These are phyloP conservation scores for Termitomyces titanicus DNA, from an alignment of 768 basidiomycete species.

Conservation along the genomic window DNA sequence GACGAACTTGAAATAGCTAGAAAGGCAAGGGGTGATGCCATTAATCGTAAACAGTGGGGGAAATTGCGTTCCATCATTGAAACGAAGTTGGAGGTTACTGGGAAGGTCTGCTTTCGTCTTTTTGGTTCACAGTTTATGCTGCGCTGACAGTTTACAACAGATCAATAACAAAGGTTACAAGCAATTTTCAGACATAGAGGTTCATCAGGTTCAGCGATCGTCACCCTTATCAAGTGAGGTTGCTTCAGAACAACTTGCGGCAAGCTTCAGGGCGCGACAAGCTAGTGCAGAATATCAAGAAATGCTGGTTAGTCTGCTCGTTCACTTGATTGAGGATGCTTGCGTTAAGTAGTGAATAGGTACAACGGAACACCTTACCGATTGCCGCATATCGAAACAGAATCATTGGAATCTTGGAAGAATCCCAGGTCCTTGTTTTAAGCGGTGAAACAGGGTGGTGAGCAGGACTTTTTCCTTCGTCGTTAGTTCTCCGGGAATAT, in stretches of 20 bases:
- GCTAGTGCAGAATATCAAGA: slow-evolving; percentile 69
- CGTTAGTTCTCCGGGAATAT: background rate
- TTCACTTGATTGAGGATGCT: background rate
- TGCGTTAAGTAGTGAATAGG: slow-evolving; percentile 32
- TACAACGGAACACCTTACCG: slow-evolving; percentile 73
- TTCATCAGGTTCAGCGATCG: background rate
- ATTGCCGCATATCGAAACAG: slow-evolving; percentile 79
- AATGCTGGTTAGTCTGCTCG: slow-evolving; percentile 68
- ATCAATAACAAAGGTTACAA: slow-evolving; percentile 21
- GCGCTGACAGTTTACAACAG: slow-evolving; percentile 13
- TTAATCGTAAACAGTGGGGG: slow-evolving; percentile 70
- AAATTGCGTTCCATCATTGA: slow-evolving; percentile 62
- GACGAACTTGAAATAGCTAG: slow-evolving; percentile 74
- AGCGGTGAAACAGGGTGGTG: slow-evolving; percentile 49
- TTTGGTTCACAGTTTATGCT: background rate
- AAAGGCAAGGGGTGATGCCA: slow-evolving; percentile 54
- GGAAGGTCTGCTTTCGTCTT: slow-evolving; percentile 33
- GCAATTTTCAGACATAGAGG: slow-evolving; percentile 11
- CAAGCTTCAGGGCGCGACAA: slow-evolving; percentile 59
- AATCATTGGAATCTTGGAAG: slow-evolving; percentile 67
- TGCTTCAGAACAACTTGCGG: slow-evolving; percentile 48
- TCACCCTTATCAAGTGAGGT: slow-evolving; percentile 16
- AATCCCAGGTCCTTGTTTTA: slow-evolving; percentile 81
- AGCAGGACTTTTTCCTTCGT: slow-evolving; percentile 10
- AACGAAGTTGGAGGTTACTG: slow-evolving; percentile 43